phyloP scores from a whole-genome alignment of 2,329 filamentous ascomycete species.

The Talaromyces amestolkiae region DNA sequence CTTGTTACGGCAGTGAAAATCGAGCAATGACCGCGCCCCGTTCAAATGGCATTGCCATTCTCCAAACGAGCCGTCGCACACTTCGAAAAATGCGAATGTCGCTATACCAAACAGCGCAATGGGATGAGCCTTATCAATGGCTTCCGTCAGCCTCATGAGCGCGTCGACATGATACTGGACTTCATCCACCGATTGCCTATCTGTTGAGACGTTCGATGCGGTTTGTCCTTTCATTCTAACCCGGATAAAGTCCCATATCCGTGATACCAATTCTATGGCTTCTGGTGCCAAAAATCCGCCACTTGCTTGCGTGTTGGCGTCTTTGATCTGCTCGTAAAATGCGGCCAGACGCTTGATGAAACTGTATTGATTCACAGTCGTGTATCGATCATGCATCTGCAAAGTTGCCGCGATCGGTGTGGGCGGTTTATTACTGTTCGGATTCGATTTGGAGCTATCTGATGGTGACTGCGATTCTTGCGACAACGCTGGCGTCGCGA shows the following conservation, averaged over 20 bases:
- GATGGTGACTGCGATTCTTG: slow-evolving; percentile 11
- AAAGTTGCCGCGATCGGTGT: not conserved
- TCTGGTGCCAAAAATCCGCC: slow-evolving; percentile 24
- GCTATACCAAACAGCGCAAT: slow-evolving; percentile 47
- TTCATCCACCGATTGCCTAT: slow-evolving; percentile 18
- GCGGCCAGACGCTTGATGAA: slow-evolving; percentile 28
- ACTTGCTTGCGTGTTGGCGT: slow-evolving; percentile 20
- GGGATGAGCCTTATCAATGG: slow-evolving; percentile 41
- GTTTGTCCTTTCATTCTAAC: slow-evolving; percentile 22
- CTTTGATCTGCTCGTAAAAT: slow-evolving; percentile 28
- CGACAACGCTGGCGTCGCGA: not conserved
- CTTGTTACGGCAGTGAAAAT: slow-evolving; percentile 39
- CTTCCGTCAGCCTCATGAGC: slow-evolving; percentile 39
- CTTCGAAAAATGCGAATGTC: slow-evolving; percentile 47
- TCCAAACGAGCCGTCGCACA: slow-evolving; percentile 45
- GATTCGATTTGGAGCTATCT: not conserved
- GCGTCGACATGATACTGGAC: slow-evolving; percentile 34
- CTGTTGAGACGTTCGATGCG: slow-evolving; percentile 20
- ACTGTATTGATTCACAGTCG: slow-evolving; percentile 26
- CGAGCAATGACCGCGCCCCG: slow-evolving; percentile 42
- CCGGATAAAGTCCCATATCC: slow-evolving; percentile 27
- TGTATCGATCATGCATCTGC: slow-evolving; percentile 16
- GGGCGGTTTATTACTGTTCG: slow-evolving; percentile 1
- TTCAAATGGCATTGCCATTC: slow-evolving; percentile 38
- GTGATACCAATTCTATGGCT: slow-evolving; percentile 27